phyloP scores from a whole-genome alignment of 768 basidiomycete species.

The Candolleomyces efflorescens region DNA sequence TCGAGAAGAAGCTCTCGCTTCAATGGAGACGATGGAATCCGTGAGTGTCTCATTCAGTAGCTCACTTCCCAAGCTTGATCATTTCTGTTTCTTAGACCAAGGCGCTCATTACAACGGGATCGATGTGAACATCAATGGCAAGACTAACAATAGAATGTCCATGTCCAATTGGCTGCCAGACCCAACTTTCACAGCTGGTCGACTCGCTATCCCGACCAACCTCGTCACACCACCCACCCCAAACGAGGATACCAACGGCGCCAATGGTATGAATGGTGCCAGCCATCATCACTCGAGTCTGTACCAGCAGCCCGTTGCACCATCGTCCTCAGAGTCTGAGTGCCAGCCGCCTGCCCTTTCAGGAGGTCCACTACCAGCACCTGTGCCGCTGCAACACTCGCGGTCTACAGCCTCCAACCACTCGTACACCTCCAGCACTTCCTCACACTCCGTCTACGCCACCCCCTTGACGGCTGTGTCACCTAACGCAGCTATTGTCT shows the following conservation, averaged over 20 bases:
- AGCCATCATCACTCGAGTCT: background rate
- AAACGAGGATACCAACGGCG: background rate
- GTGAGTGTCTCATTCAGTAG: background rate
- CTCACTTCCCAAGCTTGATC: background rate
- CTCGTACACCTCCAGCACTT: background rate
- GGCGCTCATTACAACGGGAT: background rate
- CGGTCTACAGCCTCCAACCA: background rate
- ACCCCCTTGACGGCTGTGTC: background rate
- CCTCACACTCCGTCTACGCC: conserved; percentile 6
- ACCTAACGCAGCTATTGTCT: background rate
- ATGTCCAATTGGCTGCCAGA: conserved; percentile 2
- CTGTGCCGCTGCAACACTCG: background rate
- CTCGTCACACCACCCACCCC: background rate
- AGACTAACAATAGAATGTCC: conserved; percentile 2
- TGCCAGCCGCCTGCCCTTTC: background rate
- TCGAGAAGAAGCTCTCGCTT: background rate
- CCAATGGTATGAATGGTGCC: background rate
- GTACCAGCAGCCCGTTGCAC: background rate
- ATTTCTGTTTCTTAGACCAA: background rate
- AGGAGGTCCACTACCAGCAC: background rate
- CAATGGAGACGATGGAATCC: background rate
- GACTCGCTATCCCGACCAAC: background rate
- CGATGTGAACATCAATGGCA: background rate
- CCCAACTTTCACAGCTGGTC: background rate
- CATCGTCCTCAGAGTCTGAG: background rate